Evolutionary conservation across 78 protist species (phyloP), one percentile per base, ranked within the genome.

Genomic region (Salpingoeca rosetta): DNA sequence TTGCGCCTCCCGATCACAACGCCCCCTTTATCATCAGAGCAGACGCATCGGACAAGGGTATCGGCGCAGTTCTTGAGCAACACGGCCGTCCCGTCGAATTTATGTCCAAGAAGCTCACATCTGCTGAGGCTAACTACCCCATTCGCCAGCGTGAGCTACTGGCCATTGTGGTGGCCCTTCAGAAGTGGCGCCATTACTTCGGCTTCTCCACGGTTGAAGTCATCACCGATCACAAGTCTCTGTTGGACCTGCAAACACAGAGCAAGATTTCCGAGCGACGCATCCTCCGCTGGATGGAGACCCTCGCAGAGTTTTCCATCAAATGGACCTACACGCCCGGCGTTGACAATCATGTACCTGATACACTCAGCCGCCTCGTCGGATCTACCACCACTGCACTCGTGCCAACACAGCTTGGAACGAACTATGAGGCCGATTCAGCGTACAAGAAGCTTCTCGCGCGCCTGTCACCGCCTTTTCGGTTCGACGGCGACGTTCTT

Each of bases 21-120:
- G n/a, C n/a, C 27, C 78, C 83, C 37, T 38, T 35, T 17, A 75
- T 36, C 1, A 0, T 89, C 12, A 44, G 28, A 3, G 82, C 90
- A 26, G 91, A 88, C 38, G 91, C 91, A 0, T 80, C 80, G 0
- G 83, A 88, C 82, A 72, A 75, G 37, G 88, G 82, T 25, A 41
- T 89, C 31, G 86, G 88, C 35, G 91, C 79, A 27, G 84, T 85
- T 35, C n/a, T 89, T 28, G n/a, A 37, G 26, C 91, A 89, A 45
- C 72, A 57, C 36, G 82, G 31, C 72, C 76, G 42, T 2, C 81
- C 81, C 3, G 65, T 89, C 11, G 86, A 84, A 12, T 89, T 81
- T 38, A 82, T 76, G 81, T 81, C 86, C 3, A 2, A 84, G 35
- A 81, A 81, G 26, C 51, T 89, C 25, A 36, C 3, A 0, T 11